phyloP scores from a whole-genome alignment of 495 filamentous ascomycete species.

The Trichoderma reesei region DNA sequence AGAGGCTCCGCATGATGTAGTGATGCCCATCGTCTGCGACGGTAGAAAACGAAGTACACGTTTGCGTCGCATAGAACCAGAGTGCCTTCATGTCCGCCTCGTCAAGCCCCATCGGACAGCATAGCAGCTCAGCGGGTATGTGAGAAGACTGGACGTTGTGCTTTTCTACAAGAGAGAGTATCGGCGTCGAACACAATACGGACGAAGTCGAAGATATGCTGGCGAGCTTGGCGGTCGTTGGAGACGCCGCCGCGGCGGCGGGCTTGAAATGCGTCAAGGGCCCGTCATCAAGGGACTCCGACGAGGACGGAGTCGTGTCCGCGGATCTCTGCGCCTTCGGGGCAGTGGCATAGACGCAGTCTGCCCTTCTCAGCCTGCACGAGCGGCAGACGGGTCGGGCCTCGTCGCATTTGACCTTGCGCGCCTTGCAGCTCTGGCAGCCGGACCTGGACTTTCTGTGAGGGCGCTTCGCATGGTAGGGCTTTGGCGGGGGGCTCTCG shows the following conservation, averaged over 20 bases:
- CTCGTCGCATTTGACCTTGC: constrained; percentile 43
- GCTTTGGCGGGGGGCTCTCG: constrained; percentile 13
- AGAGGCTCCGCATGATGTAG: constrained; percentile 29
- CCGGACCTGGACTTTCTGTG: constrained; percentile 44
- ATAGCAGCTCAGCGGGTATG: constrained; percentile 11
- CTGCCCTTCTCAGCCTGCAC: constrained; percentile 34
- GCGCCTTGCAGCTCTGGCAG: constrained; percentile 39
- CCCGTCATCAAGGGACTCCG: not conserved
- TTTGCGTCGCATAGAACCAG: constrained; percentile 31
- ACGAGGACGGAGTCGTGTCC: constrained; percentile 13
- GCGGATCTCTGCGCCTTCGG: constrained; percentile 8
- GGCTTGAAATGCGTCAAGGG: not conserved
- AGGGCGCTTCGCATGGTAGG: constrained; percentile 39
- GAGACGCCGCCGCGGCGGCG: not conserved
- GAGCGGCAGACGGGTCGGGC: constrained; percentile 33
- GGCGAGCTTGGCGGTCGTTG: not conserved
- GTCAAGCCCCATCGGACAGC: not conserved
- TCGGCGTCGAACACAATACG: not conserved
- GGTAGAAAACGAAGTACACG: constrained; percentile 30
- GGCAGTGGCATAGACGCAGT: constrained; percentile 28
- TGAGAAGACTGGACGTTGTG: constrained; percentile 1
- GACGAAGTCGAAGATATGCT: constrained; percentile 13
- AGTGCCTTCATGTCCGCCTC: constrained; percentile 26
- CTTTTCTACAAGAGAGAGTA: not conserved
- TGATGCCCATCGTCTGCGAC: constrained; percentile 22